Evolutionary conservation across 495 filamentous ascomycete genomes (phyloP).

Genomic region (Daldinia caldariorum): DNA sequence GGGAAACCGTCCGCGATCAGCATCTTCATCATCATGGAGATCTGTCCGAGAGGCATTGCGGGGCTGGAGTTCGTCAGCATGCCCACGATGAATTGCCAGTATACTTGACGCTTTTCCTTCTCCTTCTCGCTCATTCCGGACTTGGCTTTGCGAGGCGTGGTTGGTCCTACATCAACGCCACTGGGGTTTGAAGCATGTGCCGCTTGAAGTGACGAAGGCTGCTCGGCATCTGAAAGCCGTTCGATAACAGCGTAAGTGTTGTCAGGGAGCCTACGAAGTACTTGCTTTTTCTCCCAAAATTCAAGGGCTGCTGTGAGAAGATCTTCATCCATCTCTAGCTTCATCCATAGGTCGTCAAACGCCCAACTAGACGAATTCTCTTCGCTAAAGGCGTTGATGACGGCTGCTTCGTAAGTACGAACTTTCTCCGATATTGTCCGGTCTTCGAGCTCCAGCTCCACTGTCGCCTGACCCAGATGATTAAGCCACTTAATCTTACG

Average conservation of each 20-base stretch:
- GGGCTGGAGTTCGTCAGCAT: slow-evolving; percentile 93
- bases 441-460: slow-evolving; percentile 86
- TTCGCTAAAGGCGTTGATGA: slow-evolving; percentile 85
- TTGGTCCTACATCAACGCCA: slow-evolving; percentile 53
- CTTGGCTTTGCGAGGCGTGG: slow-evolving; percentile 44
- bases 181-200: slow-evolving; percentile 57
- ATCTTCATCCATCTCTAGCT: slow-evolving; percentile 78
- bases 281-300: slow-evolving; percentile 85
- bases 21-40: slow-evolving; percentile 94
- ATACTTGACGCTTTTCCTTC: slow-evolving; percentile 81
- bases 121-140: slow-evolving; percentile 56
- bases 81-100: slow-evolving; percentile 88
- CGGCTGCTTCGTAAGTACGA: slow-evolving; percentile 86
- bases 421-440: slow-evolving; percentile 76
- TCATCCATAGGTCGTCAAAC: slow-evolving; percentile 67
- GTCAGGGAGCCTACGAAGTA: slow-evolving; percentile 70
- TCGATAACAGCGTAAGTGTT: slow-evolving; percentile 57
- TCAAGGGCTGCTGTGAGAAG: slow-evolving; percentile 79
- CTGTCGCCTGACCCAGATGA: slow-evolving; percentile 79
- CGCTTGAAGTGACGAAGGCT: slow-evolving; percentile 56
- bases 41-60: slow-evolving; percentile 77
- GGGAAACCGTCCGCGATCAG: slow-evolving; percentile 86
- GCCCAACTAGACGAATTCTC: slow-evolving; percentile 60
- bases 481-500: slow-evolving; percentile 90
- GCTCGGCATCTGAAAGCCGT: slow-evolving; percentile 48